phyloP scores from a whole-genome alignment of 495 filamentous ascomycete genomes.

The Ramalina intermedia region DNA sequence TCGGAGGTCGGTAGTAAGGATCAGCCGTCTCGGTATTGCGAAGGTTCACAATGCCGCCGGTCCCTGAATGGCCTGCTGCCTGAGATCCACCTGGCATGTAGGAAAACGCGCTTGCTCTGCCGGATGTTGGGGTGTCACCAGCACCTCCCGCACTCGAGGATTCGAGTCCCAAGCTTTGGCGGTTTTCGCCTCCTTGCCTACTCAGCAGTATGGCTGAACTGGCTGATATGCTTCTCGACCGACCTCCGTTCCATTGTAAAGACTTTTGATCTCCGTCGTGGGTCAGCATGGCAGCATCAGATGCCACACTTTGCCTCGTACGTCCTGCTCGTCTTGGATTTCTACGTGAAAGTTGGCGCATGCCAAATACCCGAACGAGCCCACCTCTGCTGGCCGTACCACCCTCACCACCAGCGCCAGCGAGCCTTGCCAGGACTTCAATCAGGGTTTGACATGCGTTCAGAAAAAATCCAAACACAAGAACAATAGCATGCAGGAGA shows the following conservation, averaged over 20 bases:
- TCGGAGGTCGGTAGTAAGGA: slow-evolving; percentile 74
- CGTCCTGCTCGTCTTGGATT: slow-evolving; percentile 43
- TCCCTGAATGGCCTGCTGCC: slow-evolving; percentile 14
- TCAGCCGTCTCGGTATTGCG: slow-evolving; percentile 37
- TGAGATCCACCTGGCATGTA: slow-evolving; percentile 40
- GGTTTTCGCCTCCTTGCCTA: slow-evolving; percentile 35
- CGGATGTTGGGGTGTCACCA: slow-evolving; percentile 47
- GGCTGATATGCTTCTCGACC: slow-evolving; percentile 68
- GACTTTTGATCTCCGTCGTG: slow-evolving; percentile 48
- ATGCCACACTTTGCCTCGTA: slow-evolving; percentile 62
- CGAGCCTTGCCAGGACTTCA: slow-evolving; percentile 67
- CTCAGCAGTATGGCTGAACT: slow-evolving; percentile 65
- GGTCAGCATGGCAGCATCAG: slow-evolving; percentile 64
- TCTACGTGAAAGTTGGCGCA: slow-evolving; percentile 78
- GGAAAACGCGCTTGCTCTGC: slow-evolving; percentile 53
- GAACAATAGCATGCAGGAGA: slow-evolving; percentile 67
- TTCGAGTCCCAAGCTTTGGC: slow-evolving; percentile 31
- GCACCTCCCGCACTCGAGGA: slow-evolving; percentile 32
- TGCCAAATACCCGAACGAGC: slow-evolving; percentile 72
- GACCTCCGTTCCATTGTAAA: slow-evolving; percentile 49
- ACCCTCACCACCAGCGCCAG: slow-evolving; percentile 66
- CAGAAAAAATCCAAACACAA: slow-evolving; percentile 88
- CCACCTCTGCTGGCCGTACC: slow-evolving; percentile 66
- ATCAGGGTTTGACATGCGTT: slow-evolving; percentile 82
- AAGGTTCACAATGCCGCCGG: slow-evolving; percentile 29